phyloP scores from a whole-genome alignment of 495 filamentous ascomycete species.

The Amniculicola lignicola region DNA sequence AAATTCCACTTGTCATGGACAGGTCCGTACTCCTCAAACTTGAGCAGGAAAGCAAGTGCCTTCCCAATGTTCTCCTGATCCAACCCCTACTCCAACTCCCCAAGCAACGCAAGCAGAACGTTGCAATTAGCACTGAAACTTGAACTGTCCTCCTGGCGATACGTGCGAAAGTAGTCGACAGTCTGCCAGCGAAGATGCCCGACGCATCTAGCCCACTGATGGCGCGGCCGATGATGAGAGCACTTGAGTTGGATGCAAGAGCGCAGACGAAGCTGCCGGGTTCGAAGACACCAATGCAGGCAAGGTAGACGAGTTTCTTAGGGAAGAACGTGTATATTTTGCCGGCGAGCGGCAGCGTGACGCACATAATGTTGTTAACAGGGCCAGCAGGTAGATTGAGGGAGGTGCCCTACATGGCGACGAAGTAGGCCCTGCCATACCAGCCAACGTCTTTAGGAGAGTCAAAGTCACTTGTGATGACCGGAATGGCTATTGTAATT shows the following conservation, averaged over 20 bases:
- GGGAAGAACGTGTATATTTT: conserved; percentile 75
- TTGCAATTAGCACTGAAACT: conserved; percentile 22
- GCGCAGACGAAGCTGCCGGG: conserved; percentile 78
- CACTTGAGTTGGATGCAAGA: conserved; percentile 66
- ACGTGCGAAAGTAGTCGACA: conserved; percentile 38
- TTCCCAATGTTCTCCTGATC: neutral
- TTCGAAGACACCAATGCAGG: conserved; percentile 73
- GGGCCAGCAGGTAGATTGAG: too few species aligned
- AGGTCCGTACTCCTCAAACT: neutral
- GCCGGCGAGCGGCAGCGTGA: conserved; percentile 69
- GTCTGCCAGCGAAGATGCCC: conserved; percentile 76
- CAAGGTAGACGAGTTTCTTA: conserved; percentile 64
- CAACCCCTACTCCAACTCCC: neutral
- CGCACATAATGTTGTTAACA: conserved; percentile 44
- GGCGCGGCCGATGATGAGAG: conserved; percentile 78
- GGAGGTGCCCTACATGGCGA: conserved; percentile 37
- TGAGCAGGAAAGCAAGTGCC: neutral
- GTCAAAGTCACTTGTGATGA: conserved; percentile 51
- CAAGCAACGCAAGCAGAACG: conserved; percentile 2
- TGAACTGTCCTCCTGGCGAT: neutral
- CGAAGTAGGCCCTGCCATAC: conserved; percentile 57
- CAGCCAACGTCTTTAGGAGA: conserved; percentile 48
- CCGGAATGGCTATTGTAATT: conserved; percentile 49
- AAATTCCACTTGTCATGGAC: conserved; percentile 4
- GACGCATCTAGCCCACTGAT: conserved; percentile 76